Evolutionary conservation across 768 basidiomycete species (phyloP), one percentile per base, ranked within the genome.

Genomic region (Cystofilobasidium capitatum): DNA sequence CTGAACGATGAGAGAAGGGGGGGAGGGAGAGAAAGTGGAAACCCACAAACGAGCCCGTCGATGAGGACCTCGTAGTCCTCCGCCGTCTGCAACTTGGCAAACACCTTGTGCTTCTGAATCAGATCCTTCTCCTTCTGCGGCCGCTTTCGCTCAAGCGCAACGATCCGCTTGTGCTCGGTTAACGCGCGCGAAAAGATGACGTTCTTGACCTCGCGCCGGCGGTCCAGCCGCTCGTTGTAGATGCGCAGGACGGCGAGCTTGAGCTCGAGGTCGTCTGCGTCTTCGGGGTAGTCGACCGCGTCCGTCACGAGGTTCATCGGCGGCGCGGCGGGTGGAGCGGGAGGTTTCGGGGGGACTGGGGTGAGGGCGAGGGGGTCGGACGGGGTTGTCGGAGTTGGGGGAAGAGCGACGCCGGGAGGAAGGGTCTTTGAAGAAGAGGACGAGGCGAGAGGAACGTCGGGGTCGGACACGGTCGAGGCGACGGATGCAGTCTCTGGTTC

Each of bases 131-230:
- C 93, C 70, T 97, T 94, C 72, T 88, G 86, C 10, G 83, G 83
- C 22, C 91, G 81, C 75, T 96, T 97, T 79, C 93, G 88, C 71
- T 99, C 94, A 3, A 83, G 82, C 13, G 89, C 88, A 81, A 88
- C 86, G 80, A 91, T 88, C 94, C 96, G 74, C 78, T 93, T 97
- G 75, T 94, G 91, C 72, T 96, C 91, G 57, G 94, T 80, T 62
- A 99, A 78, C 1, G 91, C 91, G 47, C 94, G 81, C 72, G 97
- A 89, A 73, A 91, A 96, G 76, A 99, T 89, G 70, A 99, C 76
- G 3, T 85, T 85, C 77, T 97, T 99, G 35, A 82, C 84, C 74
- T 92, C 88, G 62, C 85, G 78, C 47, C 94, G 83, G 77, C 88
- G 90, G 69, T 89, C 88, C 13, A 97, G 82, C 59, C 89, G 85